Conservation (phyloP, 768 basidiomycete genomes). For the Leccinum fibrillosum region DNA sequence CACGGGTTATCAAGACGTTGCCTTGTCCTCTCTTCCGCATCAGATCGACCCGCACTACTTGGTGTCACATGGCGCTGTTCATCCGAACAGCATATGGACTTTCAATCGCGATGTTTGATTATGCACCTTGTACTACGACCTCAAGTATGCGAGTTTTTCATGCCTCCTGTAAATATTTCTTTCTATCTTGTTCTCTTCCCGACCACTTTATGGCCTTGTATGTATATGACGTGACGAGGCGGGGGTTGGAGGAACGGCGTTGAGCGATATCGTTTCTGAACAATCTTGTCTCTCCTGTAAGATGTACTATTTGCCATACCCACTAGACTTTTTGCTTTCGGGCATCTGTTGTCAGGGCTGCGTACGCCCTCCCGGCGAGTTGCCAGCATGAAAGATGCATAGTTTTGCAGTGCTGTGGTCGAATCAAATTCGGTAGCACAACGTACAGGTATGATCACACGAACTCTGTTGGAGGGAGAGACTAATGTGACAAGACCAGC, state of each 20-base stretch:
- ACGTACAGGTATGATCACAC: not conserved
- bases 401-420: not conserved
- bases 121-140: not conserved
- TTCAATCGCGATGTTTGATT: constrained; percentile 14
- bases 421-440: not conserved
- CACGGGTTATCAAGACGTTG: constrained; percentile 13
- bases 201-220: constrained; percentile 16
- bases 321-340: constrained; percentile 18
- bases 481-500: not conserved
- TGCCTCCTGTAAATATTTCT: constrained; percentile 22
- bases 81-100: constrained; percentile 14
- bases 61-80: constrained; percentile 12
- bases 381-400: not conserved
- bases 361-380: not conserved
- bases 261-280: constrained; percentile 12
- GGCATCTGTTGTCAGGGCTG: not conserved
- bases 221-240: constrained; percentile 20
- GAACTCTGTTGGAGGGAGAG: not conserved
- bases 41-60: constrained; percentile 12
- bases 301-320: constrained; percentile 25
- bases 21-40: constrained; percentile 6
- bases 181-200: constrained; percentile 11
- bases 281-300: constrained; percentile 21
- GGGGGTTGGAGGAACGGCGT: constrained; percentile 15
- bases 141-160: constrained; percentile 7